phyloP scores from a whole-genome alignment of 129 eudicot species.

The Lonicera japonica region DNA sequence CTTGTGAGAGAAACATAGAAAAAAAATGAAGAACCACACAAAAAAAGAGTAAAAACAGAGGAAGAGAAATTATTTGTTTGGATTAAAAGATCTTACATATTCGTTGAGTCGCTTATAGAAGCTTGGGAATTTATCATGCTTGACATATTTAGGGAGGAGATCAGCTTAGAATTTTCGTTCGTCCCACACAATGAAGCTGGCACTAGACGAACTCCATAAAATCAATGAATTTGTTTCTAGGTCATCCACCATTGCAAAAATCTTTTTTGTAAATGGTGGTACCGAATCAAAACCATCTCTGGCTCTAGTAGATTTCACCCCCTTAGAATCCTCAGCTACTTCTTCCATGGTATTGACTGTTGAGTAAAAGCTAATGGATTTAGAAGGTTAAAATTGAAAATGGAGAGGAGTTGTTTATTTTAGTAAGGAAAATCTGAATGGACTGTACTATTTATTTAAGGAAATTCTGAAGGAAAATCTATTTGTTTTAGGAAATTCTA shows the following conservation, averaged over 20 bases:
- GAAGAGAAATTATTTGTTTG: neutral
- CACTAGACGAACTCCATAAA: conserved; percentile 53
- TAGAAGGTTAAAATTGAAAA: too few species aligned
- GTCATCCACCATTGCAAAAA: conserved; percentile 79
- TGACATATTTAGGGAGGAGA: conserved; percentile 72
- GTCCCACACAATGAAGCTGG: conserved; percentile 83
- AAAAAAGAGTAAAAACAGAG: neutral
- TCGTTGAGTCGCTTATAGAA: conserved; percentile 83
- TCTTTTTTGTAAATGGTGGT: conserved; percentile 80
- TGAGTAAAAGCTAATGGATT: too few species aligned
- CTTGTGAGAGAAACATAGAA: neutral
- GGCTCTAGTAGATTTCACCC: conserved; percentile 27
- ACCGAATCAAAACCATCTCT: conserved; percentile 60
- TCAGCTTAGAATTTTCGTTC: conserved; percentile 56
- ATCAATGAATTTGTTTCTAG: conserved; percentile 59
- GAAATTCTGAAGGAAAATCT: too few species aligned
- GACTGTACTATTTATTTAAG: too few species aligned
- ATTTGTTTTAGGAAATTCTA: too few species aligned
- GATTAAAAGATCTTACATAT: conserved; percentile 43
- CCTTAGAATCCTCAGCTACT: too few species aligned
- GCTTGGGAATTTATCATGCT: conserved; percentile 86
- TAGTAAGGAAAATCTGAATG: too few species aligned
- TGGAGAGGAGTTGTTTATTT: too few species aligned
- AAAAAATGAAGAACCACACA: neutral
- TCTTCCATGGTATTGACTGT: too few species aligned